Base-by-base conservation (phyloP, 1,284 basidiomycete species). In the Baeospora myosura region DNA sequence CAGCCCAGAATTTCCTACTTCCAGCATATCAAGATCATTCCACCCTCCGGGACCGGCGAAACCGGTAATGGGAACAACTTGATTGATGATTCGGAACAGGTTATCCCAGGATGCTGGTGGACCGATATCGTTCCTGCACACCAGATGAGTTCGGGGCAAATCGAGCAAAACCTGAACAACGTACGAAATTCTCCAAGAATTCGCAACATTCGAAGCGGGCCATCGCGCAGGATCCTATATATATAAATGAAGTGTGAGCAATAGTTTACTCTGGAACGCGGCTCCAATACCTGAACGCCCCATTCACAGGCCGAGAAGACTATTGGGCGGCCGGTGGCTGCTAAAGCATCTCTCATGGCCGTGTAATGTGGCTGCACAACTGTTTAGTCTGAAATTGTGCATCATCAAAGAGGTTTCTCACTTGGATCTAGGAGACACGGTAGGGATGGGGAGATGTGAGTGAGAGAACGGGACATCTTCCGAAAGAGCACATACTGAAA, bases 301-400 rank as follows among this genome's bases (percentile, higher is more conserved):
- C 76, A 77, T 52, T 76, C 69, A 41, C 76, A 77, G 21, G 76
- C 63, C 6, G 72, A 71, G 50, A 71, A 78, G 2, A 76, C 58
- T 33, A 77, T 69, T 1, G 66, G 63, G 5, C 69, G 66, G 3
- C 64, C 66, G 0, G 71, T 73, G 0, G 61, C 62, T 33, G 57
- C 57, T 8, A 80, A 56, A 0, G 75, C 75, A 33, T 72, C 61
- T 42, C 63, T 55, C 77, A 80, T 80, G 3, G 63, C 58, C 3
- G 54, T 55, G 51, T 69, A 76, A 52, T 71, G 67, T 24, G 65
- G 47, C 68, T 69, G 43, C 14, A 40, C 12, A 40, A 35, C 12
- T n/a, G n/a, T 10, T n/a, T n/a, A 5, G 41, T 23, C 33, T 36
- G 25, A 8, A 3, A 14, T 32, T 42, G 11, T 18, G n/a, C 36